These are phyloP conservation scores for Metschnikowia gelsemii DNA, from an alignment of 805 yeast genomes.

Conservation along the genomic window DNA sequence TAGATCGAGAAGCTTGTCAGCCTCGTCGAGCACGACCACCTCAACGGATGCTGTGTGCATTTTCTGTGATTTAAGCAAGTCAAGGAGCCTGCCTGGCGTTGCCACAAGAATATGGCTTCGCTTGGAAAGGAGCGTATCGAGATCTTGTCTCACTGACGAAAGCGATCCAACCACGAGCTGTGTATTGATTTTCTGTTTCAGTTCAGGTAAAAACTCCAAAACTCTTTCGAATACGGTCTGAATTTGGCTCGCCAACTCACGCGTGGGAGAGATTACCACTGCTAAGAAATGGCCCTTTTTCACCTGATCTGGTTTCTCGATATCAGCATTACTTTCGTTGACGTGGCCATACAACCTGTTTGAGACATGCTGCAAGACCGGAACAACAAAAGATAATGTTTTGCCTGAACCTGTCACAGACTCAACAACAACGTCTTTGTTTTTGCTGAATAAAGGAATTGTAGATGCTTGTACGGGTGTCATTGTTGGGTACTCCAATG, in stretches of 20 bases:
- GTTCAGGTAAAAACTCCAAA: slow-evolving; percentile 56
- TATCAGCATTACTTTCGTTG: no score
- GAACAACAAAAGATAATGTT: slow-evolving; percentile 85
- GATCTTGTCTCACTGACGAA: slow-evolving; percentile 66
- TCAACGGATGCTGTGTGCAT: slow-evolving; percentile 68
- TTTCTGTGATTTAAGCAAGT: slow-evolving; percentile 58
- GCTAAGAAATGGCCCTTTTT: slow-evolving; percentile 70
- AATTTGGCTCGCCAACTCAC: slow-evolving; percentile 71
- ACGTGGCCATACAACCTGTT: slow-evolving; percentile 24
- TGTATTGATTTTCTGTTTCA: slow-evolving; percentile 43
- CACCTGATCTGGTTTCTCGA: slow-evolving; percentile 29
- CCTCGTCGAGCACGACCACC: slow-evolving; percentile 83
- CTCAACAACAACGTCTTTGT: slow-evolving; percentile 94
- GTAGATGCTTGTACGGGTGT: slow-evolving; percentile 97
- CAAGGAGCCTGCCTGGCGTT: slow-evolving; percentile 87
- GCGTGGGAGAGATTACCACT: slow-evolving; percentile 70
- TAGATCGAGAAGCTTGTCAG: slow-evolving; percentile 80
- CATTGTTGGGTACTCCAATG: slow-evolving; percentile 77
- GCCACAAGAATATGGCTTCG: slow-evolving; percentile 80
- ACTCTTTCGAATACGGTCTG: slow-evolving; percentile 61
- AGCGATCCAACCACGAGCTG: slow-evolving; percentile 68
- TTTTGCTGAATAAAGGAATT: slow-evolving; percentile 76
- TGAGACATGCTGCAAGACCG: slow-evolving; percentile 67
- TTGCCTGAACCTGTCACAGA: slow-evolving; percentile 99
- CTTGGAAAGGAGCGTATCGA: slow-evolving; percentile 50